Percentiles rank a stretch among this genome's conserved stretches.
Evolutionary conservation across 2,329 filamentous ascomycete genomes (phyloP).

Genomic region (Allantophomopsis cytisporea): DNA sequence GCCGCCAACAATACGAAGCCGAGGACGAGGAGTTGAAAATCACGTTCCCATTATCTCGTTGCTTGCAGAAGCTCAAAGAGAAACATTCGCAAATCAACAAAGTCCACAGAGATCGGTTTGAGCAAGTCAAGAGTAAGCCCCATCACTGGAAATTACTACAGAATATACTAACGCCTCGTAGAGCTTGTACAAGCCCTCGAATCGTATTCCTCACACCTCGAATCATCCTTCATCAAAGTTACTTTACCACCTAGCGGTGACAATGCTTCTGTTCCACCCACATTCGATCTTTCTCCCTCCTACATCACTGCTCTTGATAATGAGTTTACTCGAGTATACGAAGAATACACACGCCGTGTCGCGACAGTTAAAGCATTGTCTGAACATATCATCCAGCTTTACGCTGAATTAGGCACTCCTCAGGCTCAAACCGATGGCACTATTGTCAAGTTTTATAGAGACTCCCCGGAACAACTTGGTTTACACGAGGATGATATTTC

Average conservation of each 20-base stretch:
- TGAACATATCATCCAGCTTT: conserved; percentile 84
- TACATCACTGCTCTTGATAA: conserved; percentile 79
- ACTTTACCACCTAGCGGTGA: conserved; percentile 71
- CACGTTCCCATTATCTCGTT: conserved; percentile 71
- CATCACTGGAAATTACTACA: background rate
- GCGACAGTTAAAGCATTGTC: conserved; percentile 59
- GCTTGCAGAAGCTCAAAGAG: conserved; percentile 70
- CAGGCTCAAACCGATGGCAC: conserved; percentile 80
- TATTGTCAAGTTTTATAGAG: conserved; percentile 81
- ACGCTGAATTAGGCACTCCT: conserved; percentile 89
- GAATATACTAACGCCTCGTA: conserved; percentile 20
- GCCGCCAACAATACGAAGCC: conserved; percentile 47
- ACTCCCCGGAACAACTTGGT: conserved; percentile 86
- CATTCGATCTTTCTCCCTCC: conserved; percentile 81
- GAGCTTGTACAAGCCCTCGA: conserved; percentile 88
- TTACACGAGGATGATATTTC: conserved; percentile 77
- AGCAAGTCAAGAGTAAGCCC: conserved; percentile 75
- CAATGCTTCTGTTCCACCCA: conserved; percentile 63
- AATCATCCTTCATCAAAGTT: conserved; percentile 75
- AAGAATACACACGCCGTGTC: conserved; percentile 83
- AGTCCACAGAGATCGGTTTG: conserved; percentile 80
- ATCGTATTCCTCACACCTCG: conserved; percentile 92
- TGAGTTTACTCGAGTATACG: conserved; percentile 90
- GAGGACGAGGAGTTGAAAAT: conserved; percentile 59
- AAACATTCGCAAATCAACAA: conserved; percentile 71